Evolutionary conservation across 176 grass and related monocot species (phyloP), one percentile per base, ranked within the genome.

Genomic region (Oryza meridionalis): DNA sequence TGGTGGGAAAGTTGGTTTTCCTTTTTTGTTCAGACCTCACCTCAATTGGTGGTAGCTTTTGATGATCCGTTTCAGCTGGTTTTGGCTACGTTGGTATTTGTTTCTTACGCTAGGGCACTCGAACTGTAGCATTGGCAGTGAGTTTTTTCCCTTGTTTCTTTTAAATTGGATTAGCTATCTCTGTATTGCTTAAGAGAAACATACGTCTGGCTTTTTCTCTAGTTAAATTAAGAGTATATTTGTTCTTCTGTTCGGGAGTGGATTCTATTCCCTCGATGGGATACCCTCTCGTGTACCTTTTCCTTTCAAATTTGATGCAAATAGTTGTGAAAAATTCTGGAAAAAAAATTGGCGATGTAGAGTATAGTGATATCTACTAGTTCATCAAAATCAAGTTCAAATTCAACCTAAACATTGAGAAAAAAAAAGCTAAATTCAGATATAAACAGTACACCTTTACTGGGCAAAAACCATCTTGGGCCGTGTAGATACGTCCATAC

Each of bases 81-180:
- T 55, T 62, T 68, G 12, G 70, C 17, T 49, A 9, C 27, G 75
- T 35, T 61, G 47, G 24, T 62, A 59, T 58, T 58, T 22, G 13
- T 37, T 65, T 71, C 26, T 70, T 82, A 62, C 32, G 71, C 19
- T 70, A 81, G 85, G 72, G 78, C 76, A 81, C 71, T 87, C 85
- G 77, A 81, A 87, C 85, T 87, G 85, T 87, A 77, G 69, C 31
- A 27, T 68, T 12, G 66, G 79, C 85, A 76, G 78, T 47, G 85
- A 76, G 77, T 81, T 76, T 87, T 86, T 75, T 26, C 49, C 46
- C 5, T 1, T 15, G 3, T 1, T 38, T 13, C 10, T 73, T 19
- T 19, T 64, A 45, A 62, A 62, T 42, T 3, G 5, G 13, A 49
- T 50, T 76, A 38, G 63, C 19, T 64, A 4, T 29, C 32, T 40